A percentile compares a stretch with the other conserved stretches of the same genome.
phyloP scores from a whole-genome alignment of 768 basidiomycete species.

The Russula compacta region DNA sequence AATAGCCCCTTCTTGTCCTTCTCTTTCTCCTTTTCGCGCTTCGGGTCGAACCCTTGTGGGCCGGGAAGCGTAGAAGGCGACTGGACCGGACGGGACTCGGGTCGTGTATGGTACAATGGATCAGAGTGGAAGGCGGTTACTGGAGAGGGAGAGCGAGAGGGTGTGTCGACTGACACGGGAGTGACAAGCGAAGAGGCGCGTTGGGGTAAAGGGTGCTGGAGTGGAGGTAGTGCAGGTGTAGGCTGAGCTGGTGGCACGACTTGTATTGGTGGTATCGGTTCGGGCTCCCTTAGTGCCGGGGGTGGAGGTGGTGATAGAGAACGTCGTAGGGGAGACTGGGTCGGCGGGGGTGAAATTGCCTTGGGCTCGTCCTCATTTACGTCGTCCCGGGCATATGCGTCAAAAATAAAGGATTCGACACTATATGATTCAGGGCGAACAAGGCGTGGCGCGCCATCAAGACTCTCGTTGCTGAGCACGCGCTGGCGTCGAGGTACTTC shows the following conservation, averaged over 20 bases:
- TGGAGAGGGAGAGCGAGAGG: slow-evolving; percentile 53
- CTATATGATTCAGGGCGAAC: slow-evolving; percentile 64
- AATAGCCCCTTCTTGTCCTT: slow-evolving; percentile 49
- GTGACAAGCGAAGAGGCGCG: slow-evolving; percentile 30
- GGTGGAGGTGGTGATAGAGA: slow-evolving; percentile 14
- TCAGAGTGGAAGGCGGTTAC: slow-evolving; percentile 9
- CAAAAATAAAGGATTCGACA: slow-evolving; percentile 77
- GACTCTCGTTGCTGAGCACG: slow-evolving; percentile 42
- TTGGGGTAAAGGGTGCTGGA: slow-evolving; percentile 16
- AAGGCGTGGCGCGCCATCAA: slow-evolving; percentile 20
- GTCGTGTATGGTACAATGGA: not conserved
- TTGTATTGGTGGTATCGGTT: not conserved
- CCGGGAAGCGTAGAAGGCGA: slow-evolving; percentile 13
- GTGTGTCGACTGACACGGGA: slow-evolving; percentile 32
- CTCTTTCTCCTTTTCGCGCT: slow-evolving; percentile 62
- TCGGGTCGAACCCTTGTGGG: slow-evolving; percentile 64
- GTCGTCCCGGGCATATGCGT: slow-evolving; percentile 66
- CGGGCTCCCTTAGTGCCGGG: not conserved
- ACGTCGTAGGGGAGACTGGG: slow-evolving; percentile 9
- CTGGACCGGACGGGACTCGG: slow-evolving; percentile 15
- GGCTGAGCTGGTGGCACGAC: not conserved
- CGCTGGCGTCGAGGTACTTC: slow-evolving; percentile 31
- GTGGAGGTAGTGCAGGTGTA: slow-evolving; percentile 5
- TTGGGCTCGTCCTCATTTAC: slow-evolving; percentile 28
- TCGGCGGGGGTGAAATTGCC: not conserved